These are phyloP conservation scores for Alternaria atra DNA, from an alignment of 2,329 filamentous ascomycete genomes.

Conservation along the genomic window DNA sequence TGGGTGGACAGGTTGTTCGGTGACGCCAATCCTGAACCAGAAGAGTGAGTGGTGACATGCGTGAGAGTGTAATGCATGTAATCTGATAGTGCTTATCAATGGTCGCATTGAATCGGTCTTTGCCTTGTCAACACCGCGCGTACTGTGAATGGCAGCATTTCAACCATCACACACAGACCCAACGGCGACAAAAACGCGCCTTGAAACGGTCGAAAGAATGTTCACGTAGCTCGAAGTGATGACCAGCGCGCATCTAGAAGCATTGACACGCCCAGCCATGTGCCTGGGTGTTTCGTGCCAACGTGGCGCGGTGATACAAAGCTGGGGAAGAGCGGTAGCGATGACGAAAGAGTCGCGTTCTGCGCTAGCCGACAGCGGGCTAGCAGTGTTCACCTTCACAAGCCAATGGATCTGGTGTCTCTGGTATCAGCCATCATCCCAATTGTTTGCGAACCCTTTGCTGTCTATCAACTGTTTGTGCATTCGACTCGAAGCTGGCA, in stretches of 20 bases:
- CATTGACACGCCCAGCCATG: neutral
- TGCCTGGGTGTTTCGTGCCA: neutral
- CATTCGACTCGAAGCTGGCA: neutral
- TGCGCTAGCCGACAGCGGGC: slow-evolving; percentile 25
- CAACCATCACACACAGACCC: neutral
- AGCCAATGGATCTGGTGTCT: slow-evolving; percentile 25
- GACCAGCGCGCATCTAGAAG: neutral
- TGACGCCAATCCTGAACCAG: neutral
- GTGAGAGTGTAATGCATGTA: neutral
- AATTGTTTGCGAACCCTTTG: slow-evolving; percentile 15
- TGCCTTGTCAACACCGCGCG: neutral
- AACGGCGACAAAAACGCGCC: neutral
- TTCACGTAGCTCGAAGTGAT: accelerated
- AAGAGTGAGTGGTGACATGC: neutral
- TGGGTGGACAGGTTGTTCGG: too few species aligned
- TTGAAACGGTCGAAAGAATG: accelerated
- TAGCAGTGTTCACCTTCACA: slow-evolving; percentile 34
- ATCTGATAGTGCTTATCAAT: neutral
- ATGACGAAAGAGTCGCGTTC: slow-evolving; percentile 29
- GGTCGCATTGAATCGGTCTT: neutral
- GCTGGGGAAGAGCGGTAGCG: slow-evolving; percentile 23
- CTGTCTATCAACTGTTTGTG: slow-evolving; percentile 9
- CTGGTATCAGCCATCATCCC: slow-evolving; percentile 17
- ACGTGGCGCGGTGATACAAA: slow-evolving; percentile 15
- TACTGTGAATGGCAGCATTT: neutral